A percentile compares a stretch with the other conserved stretches of the same genome.
phyloP scores from a whole-genome alignment of 2,329 filamentous ascomycete genomes.

The Curvularia verruculosa region DNA sequence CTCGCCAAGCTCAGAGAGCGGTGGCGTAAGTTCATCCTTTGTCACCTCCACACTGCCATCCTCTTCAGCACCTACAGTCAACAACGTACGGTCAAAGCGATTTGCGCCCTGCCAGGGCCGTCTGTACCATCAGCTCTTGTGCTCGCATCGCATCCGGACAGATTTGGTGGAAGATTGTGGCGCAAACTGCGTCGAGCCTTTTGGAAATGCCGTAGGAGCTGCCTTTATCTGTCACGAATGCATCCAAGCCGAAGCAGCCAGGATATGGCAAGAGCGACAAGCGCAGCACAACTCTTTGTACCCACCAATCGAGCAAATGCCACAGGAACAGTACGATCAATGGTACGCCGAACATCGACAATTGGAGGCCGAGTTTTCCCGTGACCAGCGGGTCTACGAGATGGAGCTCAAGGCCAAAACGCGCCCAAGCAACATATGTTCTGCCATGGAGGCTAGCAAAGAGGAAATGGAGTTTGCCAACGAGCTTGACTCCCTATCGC shows the following conservation, averaged over 20 bases:
- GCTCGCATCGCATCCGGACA: conserved; percentile 46
- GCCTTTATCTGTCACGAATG: conserved; percentile 45
- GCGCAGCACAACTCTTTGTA: conserved; percentile 36
- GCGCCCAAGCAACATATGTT: conserved; percentile 41
- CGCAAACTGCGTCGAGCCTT: conserved; percentile 43
- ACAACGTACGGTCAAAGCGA: conserved; percentile 36
- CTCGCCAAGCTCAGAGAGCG: conserved; percentile 23
- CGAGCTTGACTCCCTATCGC: conserved; percentile 40
- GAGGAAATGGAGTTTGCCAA: conserved; percentile 42
- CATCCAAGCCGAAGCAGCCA: conserved; percentile 33
- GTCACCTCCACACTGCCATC: conserved; percentile 13
- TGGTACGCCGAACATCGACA: conserved; percentile 41
- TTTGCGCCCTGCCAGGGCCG: conserved; percentile 44
- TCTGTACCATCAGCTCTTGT: conserved; percentile 45
- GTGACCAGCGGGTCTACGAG: conserved; percentile 36
- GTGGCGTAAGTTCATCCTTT: conserved; percentile 16
- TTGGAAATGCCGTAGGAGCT: conserved; percentile 19
- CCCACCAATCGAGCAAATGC: conserved; percentile 38
- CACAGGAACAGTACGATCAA: conserved; percentile 39
- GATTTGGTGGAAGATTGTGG: conserved; percentile 47
- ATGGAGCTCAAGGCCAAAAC: conserved; percentile 31
- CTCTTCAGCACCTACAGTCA: conserved; percentile 20
- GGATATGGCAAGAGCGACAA: conserved; percentile 39
- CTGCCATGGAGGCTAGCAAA: conserved; percentile 36
- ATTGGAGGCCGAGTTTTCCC: conserved; percentile 36